Base-by-base conservation (phyloP, 2,329 filamentous ascomycete species). In the Penicillium sp. region DNA sequence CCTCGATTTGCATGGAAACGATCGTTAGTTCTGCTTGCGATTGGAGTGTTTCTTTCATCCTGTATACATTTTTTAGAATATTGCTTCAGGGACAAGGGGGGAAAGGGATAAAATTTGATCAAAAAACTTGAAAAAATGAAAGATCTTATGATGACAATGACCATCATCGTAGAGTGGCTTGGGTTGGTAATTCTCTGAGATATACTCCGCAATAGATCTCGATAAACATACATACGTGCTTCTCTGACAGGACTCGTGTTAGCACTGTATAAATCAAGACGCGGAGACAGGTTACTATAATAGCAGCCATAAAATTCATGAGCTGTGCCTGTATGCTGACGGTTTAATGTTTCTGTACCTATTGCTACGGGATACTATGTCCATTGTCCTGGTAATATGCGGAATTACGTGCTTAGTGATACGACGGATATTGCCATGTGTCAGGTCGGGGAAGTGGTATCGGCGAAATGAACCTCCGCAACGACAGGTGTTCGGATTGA, bases 391-490 rank as follows among this genome's bases (percentile, higher is more conserved):
- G 26, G 26, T 21, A 21, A 21, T 21, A 21, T 21, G 21, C 26
- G 26, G 3, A 26, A 26, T 26, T 26, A 26, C 35, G 35, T 15
- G 15, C 35, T 3, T 3, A 11, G 35, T 41, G 31, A 35, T 35
- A 35, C 3, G 8, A 35, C 31, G 31, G 31, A 35, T 35, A 35
- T 15, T 41, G 35, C 41, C 35, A 53, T 53, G 51, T 55, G 46
- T 46, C 51, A 57, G 56, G 63, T 41, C 15, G 35, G 35, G 35
- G 11, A 15, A 9, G 35, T 15, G 26, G 62, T 61, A 29, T 74
- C 72, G 73, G 73, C 63, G 68, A 70, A 75, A 76, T 71, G 68
- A 74, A 75, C 66, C 72, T 75, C 73, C 74, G 73, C 72, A 64
- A 68, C 69, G 74, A 71, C 74, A 76, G 73, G 75, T 76, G 75